A percentile compares a stretch with the other conserved stretches of the same genome.
Conservation (phyloP, 2,329 filamentous ascomycete species). For the Setomelanomma holmii region DNA sequence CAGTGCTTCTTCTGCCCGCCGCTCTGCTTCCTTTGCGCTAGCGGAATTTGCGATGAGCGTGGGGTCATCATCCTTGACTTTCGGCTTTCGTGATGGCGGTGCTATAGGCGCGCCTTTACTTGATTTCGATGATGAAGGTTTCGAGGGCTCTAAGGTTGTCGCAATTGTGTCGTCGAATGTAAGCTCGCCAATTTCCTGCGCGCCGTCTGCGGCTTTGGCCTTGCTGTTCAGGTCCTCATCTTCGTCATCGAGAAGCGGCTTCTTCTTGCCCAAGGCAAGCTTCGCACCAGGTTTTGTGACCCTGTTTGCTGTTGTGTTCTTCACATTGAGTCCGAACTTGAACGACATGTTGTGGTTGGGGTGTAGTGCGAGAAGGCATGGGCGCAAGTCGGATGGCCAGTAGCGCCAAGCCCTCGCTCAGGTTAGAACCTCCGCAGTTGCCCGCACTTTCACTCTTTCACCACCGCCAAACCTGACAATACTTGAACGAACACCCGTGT, state of each 20-base stretch:
- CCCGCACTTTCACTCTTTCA: slow-evolving; percentile 20
- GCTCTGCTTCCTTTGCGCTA: slow-evolving; percentile 67
- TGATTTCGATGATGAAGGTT: slow-evolving; percentile 39
- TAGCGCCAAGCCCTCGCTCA: slow-evolving; percentile 29
- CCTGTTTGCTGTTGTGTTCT: slow-evolving; percentile 58
- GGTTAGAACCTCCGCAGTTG: slow-evolving; percentile 31
- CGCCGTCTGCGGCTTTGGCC: slow-evolving; percentile 46
- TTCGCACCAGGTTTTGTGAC: slow-evolving; percentile 25
- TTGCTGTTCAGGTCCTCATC: slow-evolving; percentile 58
- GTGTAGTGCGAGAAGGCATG: slow-evolving; percentile 1
- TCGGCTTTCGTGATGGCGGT: slow-evolving; percentile 49
- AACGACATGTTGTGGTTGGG: slow-evolving; percentile 47
- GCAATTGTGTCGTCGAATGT: slow-evolving; percentile 63
- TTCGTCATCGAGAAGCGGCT: slow-evolving; percentile 60
- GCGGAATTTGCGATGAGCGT: slow-evolving; percentile 68
- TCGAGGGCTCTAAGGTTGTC: slow-evolving; percentile 26
- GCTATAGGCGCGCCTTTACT: slow-evolving; percentile 45
- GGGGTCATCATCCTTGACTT: slow-evolving; percentile 43
- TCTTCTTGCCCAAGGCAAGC: slow-evolving; percentile 35
- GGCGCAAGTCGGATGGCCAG: slow-evolving; percentile 6
- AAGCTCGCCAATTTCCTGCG: slow-evolving; percentile 63
- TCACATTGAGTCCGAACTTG: slow-evolving; percentile 66
- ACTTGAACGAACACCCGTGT: too few species aligned
- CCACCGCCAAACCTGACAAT: not conserved
- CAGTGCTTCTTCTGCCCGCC: slow-evolving; percentile 69